These are phyloP conservation scores for Claviceps pazoutovae DNA, from an alignment of 2,329 filamentous ascomycete species.

Conservation along the genomic window DNA sequence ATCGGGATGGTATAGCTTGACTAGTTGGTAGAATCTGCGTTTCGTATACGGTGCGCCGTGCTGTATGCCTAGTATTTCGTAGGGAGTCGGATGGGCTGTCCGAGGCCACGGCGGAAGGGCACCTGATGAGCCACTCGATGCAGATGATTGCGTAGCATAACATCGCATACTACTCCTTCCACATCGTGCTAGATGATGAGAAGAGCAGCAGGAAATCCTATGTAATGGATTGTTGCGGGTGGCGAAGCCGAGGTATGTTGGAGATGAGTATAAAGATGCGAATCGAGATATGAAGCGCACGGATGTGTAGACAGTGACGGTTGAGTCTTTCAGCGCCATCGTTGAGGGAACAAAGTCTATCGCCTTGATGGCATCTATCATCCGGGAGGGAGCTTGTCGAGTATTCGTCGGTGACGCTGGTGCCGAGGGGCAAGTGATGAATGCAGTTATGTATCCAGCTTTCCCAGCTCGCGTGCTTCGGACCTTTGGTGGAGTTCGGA, in stretches of 20 bases:
- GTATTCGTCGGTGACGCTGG: neutral
- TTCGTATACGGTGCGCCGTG: constrained; percentile 64
- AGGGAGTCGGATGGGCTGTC: constrained; percentile 55
- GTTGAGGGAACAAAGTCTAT: neutral
- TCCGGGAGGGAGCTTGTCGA: too few species aligned
- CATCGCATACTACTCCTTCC: neutral
- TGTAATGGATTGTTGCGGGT: neutral
- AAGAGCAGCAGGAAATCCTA: neutral
- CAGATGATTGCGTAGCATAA: constrained; percentile 1
- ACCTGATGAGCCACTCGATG: neutral
- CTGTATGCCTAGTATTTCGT: constrained; percentile 62
- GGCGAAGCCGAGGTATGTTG: neutral
- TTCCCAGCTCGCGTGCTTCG: neutral
- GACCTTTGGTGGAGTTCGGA: too few species aligned
- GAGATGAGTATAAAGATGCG: neutral
- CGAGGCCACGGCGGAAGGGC: constrained; percentile 30
- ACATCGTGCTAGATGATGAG: neutral
- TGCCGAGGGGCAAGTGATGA: neutral
- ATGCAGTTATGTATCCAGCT: neutral
- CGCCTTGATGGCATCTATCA: too few species aligned
- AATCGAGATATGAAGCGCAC: neutral
- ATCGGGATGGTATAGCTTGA: constrained; percentile 94
- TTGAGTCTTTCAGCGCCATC: neutral
- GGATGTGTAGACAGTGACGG: neutral
- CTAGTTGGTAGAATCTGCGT: constrained; percentile 71